Conservation (phyloP, 1,284 basidiomycete species). For the Tylopilus orsonianus region DNA sequence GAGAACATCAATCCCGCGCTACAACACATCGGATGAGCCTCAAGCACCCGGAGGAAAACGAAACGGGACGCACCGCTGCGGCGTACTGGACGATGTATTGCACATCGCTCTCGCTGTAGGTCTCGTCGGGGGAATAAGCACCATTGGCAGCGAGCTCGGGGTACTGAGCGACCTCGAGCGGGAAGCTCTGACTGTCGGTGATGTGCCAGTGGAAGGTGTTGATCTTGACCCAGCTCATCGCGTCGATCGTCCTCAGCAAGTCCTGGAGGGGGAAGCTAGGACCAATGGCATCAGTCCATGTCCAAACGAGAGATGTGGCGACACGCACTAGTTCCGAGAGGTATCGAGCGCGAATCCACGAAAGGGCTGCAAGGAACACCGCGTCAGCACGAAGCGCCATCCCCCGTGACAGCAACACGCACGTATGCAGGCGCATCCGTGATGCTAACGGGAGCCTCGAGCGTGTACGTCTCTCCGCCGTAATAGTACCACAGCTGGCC, state of each 20-base stretch:
- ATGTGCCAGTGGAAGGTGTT: slow-evolving; percentile 76
- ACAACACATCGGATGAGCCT: background rate
- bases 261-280: slow-evolving; percentile 64
- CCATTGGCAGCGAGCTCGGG: slow-evolving; percentile 58
- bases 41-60: background rate
- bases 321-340: slow-evolving; percentile 55
- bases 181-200: slow-evolving; percentile 68
- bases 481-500: slow-evolving; percentile 72
- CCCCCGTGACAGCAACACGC: slow-evolving; percentile 24
- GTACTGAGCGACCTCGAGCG: slow-evolving; percentile 56
- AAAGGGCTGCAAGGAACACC: slow-evolving; percentile 49
- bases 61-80: slow-evolving; percentile 43
- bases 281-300: background rate
- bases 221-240: slow-evolving; percentile 84
- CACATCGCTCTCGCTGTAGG: slow-evolving; percentile 61
- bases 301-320: background rate
- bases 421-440: slow-evolving; percentile 68
- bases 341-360: slow-evolving; percentile 87
- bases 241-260: slow-evolving; percentile 74
- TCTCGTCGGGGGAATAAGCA: slow-evolving; percentile 55
- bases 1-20: slow-evolving; percentile 34
- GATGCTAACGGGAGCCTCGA: slow-evolving; percentile 60
- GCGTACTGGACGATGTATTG: slow-evolving; percentile 62
- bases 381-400: slow-evolving; percentile 6
- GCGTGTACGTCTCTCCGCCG: slow-evolving; percentile 49